phyloP scores from a whole-genome alignment of 805 yeast genomes.

The Kuraishia floccosa region DNA sequence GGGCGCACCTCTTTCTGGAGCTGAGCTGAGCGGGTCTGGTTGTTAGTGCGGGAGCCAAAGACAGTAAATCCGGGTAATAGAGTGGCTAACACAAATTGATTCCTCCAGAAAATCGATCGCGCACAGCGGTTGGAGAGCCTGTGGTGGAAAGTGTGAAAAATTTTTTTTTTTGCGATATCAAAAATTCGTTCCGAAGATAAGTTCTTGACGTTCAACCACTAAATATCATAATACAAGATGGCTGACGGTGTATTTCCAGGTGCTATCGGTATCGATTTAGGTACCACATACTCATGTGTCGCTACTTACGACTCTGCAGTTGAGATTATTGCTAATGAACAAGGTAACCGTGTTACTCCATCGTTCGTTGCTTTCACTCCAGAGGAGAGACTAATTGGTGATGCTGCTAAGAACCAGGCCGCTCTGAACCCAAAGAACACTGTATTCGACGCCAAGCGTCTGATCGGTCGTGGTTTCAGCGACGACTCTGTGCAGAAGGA shows the following conservation, averaged over 20 bases:
- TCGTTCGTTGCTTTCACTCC: conserved; percentile 74
- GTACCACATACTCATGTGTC: conserved; percentile 76
- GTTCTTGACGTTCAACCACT: background rate
- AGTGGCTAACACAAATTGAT: background rate
- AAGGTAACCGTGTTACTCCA: conserved; percentile 81
- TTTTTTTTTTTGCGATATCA: conserved; percentile 1
- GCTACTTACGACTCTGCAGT: conserved; percentile 71
- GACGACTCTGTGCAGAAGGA: conserved; percentile 76
- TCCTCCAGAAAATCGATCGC: background rate
- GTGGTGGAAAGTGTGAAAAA: conserved; percentile 10
- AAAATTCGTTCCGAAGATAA: conserved; percentile 1
- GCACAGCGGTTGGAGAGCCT: conserved; percentile 5
- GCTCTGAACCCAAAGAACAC: conserved; percentile 72
- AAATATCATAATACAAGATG: conserved; percentile 30
- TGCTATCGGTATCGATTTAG: conserved; percentile 98
- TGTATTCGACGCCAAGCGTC: conserved; percentile 75
- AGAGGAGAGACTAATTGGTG: conserved; percentile 73
- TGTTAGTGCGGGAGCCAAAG: background rate
- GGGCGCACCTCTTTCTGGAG: background rate
- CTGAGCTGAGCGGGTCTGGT: background rate
- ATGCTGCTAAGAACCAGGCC: conserved; percentile 78
- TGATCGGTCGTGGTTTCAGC: conserved; percentile 71
- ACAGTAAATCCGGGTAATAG: background rate
- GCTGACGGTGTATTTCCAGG: conserved; percentile 99
- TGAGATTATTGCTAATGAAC: conserved; percentile 74